Base-by-base conservation (phyloP, 345 rosid species). In the Lepidium aucheri region DNA sequence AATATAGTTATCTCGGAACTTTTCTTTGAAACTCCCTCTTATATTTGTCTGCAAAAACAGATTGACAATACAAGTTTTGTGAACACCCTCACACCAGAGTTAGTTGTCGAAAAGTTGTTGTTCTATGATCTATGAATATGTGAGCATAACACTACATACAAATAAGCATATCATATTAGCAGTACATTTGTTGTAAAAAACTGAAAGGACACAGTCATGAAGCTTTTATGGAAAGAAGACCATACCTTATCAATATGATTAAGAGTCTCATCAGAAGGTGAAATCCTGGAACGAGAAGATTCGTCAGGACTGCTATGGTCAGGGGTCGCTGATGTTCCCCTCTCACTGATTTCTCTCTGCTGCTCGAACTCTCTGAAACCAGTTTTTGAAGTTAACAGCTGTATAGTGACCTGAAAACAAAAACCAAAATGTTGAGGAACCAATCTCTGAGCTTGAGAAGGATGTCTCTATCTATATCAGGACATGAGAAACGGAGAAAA, bases 291-390 rank as follows among this genome's bases (percentile, higher is more conserved):
- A 59, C 82, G 75, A 63, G 83, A 77, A 55, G 83, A 76, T 73
- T 85, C 88, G 54, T 76, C 83, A 58, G 81, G 87, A 72, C 71
- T 81, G 61, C 65, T 76, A 24, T 82, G 96, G 64, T 85, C 86
- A 57, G 85, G 57, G 66, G 80, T 77, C 10, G 78, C 60, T 77
- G 77, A 89, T 55, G 91, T 74, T 63, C 95, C 97, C 78, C 78
- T 82, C 66, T 93, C 98, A 69, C 91, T 83, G 58, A 81, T 80
- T 76, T 93, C 98, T 78, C 99, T 83, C 74, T 90, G 97, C 80
- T 85, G 99, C 78, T 94, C 99, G 61, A 94, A 94, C 80, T 94
- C 97, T 74, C 99, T 94, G 82, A 94, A 94, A 54, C 99, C 99
- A 53, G 99, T 94, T 83, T 90, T 94, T 14, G 97, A 88, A 34